Base-by-base conservation (phyloP, 352 stramenopile genomes). In the Peronosclerospora sorghi region DNA sequence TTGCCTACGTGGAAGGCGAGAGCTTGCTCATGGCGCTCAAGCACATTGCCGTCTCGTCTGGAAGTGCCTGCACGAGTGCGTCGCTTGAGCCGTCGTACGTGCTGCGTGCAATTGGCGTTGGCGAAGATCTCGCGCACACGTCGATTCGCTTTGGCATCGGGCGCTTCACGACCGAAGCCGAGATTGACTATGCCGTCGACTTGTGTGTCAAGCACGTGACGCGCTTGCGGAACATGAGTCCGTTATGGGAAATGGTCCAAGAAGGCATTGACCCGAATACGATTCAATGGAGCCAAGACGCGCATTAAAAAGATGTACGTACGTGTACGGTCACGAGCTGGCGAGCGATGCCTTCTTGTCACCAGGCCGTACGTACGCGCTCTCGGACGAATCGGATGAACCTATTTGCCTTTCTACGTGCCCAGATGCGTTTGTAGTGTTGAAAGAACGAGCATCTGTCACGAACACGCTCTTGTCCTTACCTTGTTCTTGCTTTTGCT, bases 191-290 rank as follows among this genome's bases (percentile, higher is more conserved):
- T 65, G 90, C 96, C 0, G 58, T 98, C 15, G 89, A 98, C 2
- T 68, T 98, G 46, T 88, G 83, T 41, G 74, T 94, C 42, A 85
- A 94, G 61, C 93, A 99, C 66, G 96, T 99, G 5, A 83, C 54
- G 30, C 86, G 95, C 36, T 77, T 99, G 52, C 90, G 96, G 42
- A 96, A 98, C 57, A 99, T 99, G 95, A 97, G 76, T 42, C 96
- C 96, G 18, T 71, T 99, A 18, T 99, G 96, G 95, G 96, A 99
- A 73, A 98, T 99, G 94, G 95, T 99, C 32, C 96, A 99, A 73
- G 96, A 99, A 73, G 96, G 96, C 45, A 98, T 99, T 50, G 96
- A 99, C 70, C 85, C 98, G n/a, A 98, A 96, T 62, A 88, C 83
- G 48, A 99, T 99, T 68, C 84, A 99, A 73, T 99, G 96, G 96